Conservation (phyloP, 2,329 filamentous ascomycete genomes). For the Microsporum ferrugineum region DNA sequence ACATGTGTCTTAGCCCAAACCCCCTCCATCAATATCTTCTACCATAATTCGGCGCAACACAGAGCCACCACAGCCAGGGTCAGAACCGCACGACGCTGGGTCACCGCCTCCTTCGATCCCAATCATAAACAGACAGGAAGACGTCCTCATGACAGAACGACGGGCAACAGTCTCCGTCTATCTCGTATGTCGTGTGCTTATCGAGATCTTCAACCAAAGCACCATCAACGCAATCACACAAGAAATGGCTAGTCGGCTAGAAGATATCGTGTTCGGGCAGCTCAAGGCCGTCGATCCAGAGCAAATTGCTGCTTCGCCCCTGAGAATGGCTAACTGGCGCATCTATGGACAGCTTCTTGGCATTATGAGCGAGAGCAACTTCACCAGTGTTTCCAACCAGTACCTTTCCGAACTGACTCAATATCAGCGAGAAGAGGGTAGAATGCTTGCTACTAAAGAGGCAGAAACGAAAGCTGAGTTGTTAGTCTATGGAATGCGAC, state of each 20-base stretch:
- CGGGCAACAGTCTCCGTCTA: slow-evolving; percentile 92
- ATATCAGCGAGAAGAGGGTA: slow-evolving; percentile 60
- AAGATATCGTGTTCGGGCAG: slow-evolving; percentile 94
- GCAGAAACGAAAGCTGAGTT: slow-evolving; percentile 71
- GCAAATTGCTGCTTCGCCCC: slow-evolving; percentile 54
- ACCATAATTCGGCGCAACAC: slow-evolving; percentile 59
- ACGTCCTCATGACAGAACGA: slow-evolving; percentile 68
- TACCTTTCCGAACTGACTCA: slow-evolving; percentile 72
- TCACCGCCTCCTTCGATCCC: slow-evolving; percentile 19
- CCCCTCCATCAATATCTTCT: slow-evolving; percentile 30
- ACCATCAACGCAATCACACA: slow-evolving; percentile 68
- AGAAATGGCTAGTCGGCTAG: slow-evolving; percentile 88
- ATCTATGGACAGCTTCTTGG: slow-evolving; percentile 86
- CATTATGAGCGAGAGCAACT: slow-evolving; percentile 92
- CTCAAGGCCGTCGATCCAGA: slow-evolving; percentile 80
- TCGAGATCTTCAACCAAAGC: slow-evolving; percentile 89
- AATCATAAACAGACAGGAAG: slow-evolving; percentile 49
- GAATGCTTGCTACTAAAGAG: slow-evolving; percentile 42
- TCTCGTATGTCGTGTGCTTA: slow-evolving; percentile 81
- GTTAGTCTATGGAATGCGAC: slow-evolving; percentile 82
- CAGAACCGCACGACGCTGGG: slow-evolving; percentile 25
- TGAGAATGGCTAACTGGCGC: slow-evolving; percentile 90
- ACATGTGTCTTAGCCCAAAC: slow-evolving; percentile 18
- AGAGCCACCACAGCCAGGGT: slow-evolving; percentile 49
- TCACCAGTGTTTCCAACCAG: slow-evolving; percentile 66